These are phyloP conservation scores for Tulasnella sp. DNA, from an alignment of 768 basidiomycete species.

Conservation along the genomic window DNA sequence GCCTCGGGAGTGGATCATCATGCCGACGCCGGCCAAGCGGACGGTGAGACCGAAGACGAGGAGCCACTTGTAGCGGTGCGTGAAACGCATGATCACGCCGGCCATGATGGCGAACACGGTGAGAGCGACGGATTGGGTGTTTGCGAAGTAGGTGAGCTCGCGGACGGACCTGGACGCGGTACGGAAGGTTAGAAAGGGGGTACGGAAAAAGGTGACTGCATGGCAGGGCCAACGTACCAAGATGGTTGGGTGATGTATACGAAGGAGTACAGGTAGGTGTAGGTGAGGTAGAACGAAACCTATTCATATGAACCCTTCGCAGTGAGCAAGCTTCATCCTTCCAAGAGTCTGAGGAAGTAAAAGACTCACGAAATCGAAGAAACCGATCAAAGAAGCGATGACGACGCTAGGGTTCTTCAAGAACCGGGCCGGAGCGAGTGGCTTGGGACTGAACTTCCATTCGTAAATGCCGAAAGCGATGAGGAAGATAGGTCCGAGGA, in stretches of 20 bases:
- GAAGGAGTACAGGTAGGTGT: slow-evolving; percentile 70
- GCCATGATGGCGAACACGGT: slow-evolving; percentile 62
- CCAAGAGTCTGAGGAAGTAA: background rate
- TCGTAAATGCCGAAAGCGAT: slow-evolving; percentile 50
- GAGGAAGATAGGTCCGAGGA: slow-evolving; percentile 47
- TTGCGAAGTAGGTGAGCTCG: slow-evolving; percentile 60
- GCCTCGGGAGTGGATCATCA: slow-evolving; percentile 70
- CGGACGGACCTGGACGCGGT: slow-evolving; percentile 48
- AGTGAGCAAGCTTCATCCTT: too few species aligned
- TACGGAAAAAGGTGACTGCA: too few species aligned
- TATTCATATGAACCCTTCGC: background rate
- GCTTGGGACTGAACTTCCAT: slow-evolving; percentile 50
- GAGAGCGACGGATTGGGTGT: slow-evolving; percentile 56
- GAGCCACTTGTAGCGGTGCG: slow-evolving; percentile 57
- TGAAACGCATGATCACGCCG: slow-evolving; percentile 53
- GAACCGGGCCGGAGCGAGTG: slow-evolving; percentile 61
- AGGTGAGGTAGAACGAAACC: slow-evolving; percentile 52
- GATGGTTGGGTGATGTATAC: slow-evolving; percentile 49
- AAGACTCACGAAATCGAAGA: slow-evolving; percentile 54
- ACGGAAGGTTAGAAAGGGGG: slow-evolving; percentile 33
- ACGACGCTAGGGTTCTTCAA: slow-evolving; percentile 56
- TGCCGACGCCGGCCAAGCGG: slow-evolving; percentile 58
- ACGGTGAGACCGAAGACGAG: slow-evolving; percentile 57
- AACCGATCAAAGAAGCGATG: slow-evolving; percentile 57
- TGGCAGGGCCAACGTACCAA: slow-evolving; percentile 5